Base-by-base conservation (phyloP, 129 eudicot species). In the Saussurea involucrata region DNA sequence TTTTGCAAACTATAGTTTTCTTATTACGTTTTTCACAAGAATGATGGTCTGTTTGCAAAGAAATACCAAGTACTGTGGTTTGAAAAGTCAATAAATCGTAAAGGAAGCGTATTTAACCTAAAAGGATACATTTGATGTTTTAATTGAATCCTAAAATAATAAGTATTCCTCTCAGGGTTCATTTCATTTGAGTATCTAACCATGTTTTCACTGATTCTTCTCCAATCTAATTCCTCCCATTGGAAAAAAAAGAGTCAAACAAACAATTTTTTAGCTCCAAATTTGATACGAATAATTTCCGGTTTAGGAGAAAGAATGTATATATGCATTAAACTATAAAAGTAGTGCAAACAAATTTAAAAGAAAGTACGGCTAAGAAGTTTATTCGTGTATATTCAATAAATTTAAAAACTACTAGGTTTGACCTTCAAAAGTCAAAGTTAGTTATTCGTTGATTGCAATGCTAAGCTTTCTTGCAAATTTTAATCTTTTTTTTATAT, bases 351-450 rank as follows among this genome's bases (percentile, higher is more conserved):
- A 53, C 21, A 53, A 21, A 5, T 5, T 21, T 0, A 49, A 49
- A 49, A 49, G 18, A n/a, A 15, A 49, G 20, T 10, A 40, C 6
- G 8, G 21, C 22, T 57, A 0, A 12, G 32, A 46, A 25, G n/a
- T 3, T 44, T 8, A 11, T 4, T 60, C 36, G 3, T 2, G 33
- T 34, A 22, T 74, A 12, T 22, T 7, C 24, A 60, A 33, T 61
- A 17, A 24, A 28, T 20, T 28, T 2, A 18, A 33, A 22, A 33
- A 31, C 3, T 65, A 25, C 20, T 64, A 40, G 29, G 49, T n/a
- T 46, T 75, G 72, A 64, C 49, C 20, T 64, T 75, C 72, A 75
- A 4, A 75, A 72, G 29, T 64, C 53, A 28, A 76, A 42, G 42
- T 27, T 44, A 66, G 49, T 68, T 42, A 44, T 64, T 65, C 29